These are phyloP conservation scores for Fusarium sublunatum DNA, from an alignment of 2,329 filamentous ascomycete genomes.

Conservation along the genomic window DNA sequence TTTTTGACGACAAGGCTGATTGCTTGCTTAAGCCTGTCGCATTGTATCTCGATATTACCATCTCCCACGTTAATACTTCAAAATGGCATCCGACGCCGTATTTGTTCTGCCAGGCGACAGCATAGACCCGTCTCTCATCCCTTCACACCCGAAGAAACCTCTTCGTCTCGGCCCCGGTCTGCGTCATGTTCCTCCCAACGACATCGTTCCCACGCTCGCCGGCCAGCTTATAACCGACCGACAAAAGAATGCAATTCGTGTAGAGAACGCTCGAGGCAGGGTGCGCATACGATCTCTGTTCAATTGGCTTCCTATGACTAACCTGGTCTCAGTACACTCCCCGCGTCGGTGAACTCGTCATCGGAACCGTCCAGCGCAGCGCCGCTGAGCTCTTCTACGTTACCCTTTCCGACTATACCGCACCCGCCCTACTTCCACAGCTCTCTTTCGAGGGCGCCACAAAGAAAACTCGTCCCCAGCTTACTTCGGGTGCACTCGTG, in stretches of 20 bases:
- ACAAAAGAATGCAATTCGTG: constrained; percentile 81
- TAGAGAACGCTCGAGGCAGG: constrained; percentile 77
- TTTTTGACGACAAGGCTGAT: constrained; percentile 28
- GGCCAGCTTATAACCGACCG: constrained; percentile 75
- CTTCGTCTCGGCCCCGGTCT: constrained; percentile 87
- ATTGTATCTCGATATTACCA: constrained; percentile 21
- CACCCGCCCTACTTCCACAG: constrained; percentile 79
- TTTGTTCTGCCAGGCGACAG: constrained; percentile 86
- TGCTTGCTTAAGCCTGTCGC: constrained; percentile 23
- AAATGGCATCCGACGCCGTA: constrained; percentile 67
- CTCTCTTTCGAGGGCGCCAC: constrained; percentile 93
- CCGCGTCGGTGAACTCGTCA: constrained; percentile 83
- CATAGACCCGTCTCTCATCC: constrained; percentile 74
- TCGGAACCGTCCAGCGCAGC: constrained; percentile 84
- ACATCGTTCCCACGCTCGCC: constrained; percentile 75
- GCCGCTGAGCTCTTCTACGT: constrained; percentile 84
- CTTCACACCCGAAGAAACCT: constrained; percentile 74
- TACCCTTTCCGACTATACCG: constrained; percentile 73
- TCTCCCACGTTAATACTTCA: constrained; percentile 16
- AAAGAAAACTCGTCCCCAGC: constrained; percentile 88
- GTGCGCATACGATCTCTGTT: constrained; percentile 57
- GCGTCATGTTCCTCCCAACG: constrained; percentile 81
- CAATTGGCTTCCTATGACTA: background rate
- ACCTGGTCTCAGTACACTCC: constrained; percentile 74
- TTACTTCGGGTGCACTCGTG: constrained; percentile 80